Evolutionary conservation across 2,329 filamentous ascomycete genomes (phyloP).

Genomic region (Emmonsiellopsis sp.): DNA sequence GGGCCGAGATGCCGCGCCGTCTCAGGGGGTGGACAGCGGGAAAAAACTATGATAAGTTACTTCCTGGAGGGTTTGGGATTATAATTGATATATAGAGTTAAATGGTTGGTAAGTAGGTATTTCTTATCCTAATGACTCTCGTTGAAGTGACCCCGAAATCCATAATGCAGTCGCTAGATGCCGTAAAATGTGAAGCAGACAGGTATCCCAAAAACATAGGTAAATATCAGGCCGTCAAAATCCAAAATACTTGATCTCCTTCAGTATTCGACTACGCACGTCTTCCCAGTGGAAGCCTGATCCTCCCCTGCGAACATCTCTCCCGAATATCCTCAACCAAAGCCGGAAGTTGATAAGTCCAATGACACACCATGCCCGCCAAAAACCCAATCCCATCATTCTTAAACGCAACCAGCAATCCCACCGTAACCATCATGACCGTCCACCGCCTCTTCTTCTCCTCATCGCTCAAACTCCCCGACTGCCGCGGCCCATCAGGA

Average conservation of each 20-base stretch:
- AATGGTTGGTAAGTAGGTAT: too few relatives aligned
- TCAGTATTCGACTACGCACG: not conserved
- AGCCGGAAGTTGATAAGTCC: conserved; percentile 45
- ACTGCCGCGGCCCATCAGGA: conserved; percentile 12
- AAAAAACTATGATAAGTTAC: too few relatives aligned
- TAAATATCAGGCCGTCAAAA: too few relatives aligned
- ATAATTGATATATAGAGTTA: too few relatives aligned
- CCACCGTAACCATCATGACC: conserved; percentile 82
- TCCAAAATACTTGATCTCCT: not conserved
- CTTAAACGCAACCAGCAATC: conserved; percentile 70
- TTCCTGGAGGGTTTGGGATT: too few relatives aligned
- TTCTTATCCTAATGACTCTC: too few relatives aligned
- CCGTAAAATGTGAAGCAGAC: too few relatives aligned
- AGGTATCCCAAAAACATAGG: too few relatives aligned
- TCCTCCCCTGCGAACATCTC: conserved; percentile 23
- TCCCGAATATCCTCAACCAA: conserved; percentile 16
- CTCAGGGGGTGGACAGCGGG: too few relatives aligned
- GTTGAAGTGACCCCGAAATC: too few relatives aligned
- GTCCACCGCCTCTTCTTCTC: conserved; percentile 71
- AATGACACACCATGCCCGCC: conserved; percentile 71
- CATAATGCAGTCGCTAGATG: too few relatives aligned
- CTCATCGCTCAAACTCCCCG: conserved; percentile 45
- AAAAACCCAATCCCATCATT: conserved; percentile 85
- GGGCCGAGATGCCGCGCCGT: not conserved
- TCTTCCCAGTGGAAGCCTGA: conserved; percentile 11